Conservation (phyloP, 2,329 filamentous ascomycete genomes). For the Colletotrichum simmondsii region DNA sequence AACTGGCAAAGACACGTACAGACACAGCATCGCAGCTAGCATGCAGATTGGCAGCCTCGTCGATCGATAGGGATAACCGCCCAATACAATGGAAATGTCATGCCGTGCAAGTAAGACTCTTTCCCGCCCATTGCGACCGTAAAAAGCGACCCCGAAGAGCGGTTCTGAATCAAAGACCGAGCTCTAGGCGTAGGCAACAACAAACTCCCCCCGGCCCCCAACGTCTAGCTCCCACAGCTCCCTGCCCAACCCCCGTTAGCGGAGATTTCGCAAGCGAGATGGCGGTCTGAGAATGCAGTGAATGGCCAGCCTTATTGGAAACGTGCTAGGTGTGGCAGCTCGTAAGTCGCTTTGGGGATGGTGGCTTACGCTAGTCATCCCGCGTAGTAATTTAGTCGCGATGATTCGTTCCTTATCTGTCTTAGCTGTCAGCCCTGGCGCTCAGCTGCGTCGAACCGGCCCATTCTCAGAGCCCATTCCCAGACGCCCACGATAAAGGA, state of each 20-base stretch:
- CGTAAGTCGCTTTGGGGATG: neutral
- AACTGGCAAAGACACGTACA: conserved; percentile 3
- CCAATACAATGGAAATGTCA: neutral
- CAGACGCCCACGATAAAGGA: neutral
- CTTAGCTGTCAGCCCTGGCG: conserved; percentile 18
- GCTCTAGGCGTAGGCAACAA: neutral
- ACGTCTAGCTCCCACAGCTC: neutral
- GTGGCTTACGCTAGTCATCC: conserved; percentile 13
- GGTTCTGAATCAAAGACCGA: neutral
- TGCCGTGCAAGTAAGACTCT: neutral
- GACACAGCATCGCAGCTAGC: neutral
- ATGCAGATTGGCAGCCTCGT: no score
- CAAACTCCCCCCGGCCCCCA: neutral
- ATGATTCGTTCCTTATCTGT: conserved; percentile 7
- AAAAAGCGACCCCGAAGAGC: neutral
- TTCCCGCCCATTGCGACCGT: no score
- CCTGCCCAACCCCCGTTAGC: neutral
- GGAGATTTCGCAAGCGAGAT: neutral
- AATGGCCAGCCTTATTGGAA: conserved; percentile 19
- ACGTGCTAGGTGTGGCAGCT: neutral
- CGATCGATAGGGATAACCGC: neutral
- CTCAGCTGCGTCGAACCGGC: conserved; percentile 15
- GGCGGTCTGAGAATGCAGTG: neutral
- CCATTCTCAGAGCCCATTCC: neutral
- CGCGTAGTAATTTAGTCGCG: neutral